phyloP scores from a whole-genome alignment of 371 early-diverging fungal species.

The Mortierella sp. region DNA sequence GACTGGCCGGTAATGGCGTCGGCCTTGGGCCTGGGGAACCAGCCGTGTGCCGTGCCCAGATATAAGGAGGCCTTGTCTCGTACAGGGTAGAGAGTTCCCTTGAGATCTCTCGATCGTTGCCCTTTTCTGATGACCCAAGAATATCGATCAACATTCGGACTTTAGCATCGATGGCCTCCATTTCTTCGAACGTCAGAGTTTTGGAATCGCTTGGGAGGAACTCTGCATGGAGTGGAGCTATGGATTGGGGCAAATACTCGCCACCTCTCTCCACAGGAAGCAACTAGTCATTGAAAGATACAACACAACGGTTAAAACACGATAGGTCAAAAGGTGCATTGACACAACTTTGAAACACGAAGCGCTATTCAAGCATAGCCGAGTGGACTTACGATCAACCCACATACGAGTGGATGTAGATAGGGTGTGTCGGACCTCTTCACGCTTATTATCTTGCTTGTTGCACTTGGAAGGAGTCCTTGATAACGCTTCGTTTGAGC shows the following conservation, averaged over 20 bases:
- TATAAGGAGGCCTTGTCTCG: conserved; percentile 25
- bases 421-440: conserved; percentile 13
- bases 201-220: conserved; percentile 13
- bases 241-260: conserved; percentile 25
- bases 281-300: conserved; percentile 3
- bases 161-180: conserved; percentile 25
- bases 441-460: conserved; percentile 5
- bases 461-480: conserved; percentile 11
- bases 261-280: conserved; percentile 16
- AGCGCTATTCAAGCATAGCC: too few relatives aligned
- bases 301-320: background rate
- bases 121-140: conserved; percentile 8
- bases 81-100: conserved; percentile 24
- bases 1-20: conserved; percentile 14
- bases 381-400: conserved; percentile 40
- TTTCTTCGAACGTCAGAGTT: conserved; percentile 19
- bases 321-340: too few relatives aligned
- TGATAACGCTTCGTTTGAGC: conserved; percentile 1
- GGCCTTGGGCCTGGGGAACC: background rate
- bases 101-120: conserved; percentile 14
- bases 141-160: conserved; percentile 27
- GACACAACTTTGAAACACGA: background rate
- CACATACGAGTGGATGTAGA: conserved; percentile 46
- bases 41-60: conserved; percentile 30
- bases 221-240: conserved; percentile 21